These are phyloP conservation scores for Tetrapisispora arboricola DNA, from an alignment of 805 yeast species.

Conservation along the genomic window DNA sequence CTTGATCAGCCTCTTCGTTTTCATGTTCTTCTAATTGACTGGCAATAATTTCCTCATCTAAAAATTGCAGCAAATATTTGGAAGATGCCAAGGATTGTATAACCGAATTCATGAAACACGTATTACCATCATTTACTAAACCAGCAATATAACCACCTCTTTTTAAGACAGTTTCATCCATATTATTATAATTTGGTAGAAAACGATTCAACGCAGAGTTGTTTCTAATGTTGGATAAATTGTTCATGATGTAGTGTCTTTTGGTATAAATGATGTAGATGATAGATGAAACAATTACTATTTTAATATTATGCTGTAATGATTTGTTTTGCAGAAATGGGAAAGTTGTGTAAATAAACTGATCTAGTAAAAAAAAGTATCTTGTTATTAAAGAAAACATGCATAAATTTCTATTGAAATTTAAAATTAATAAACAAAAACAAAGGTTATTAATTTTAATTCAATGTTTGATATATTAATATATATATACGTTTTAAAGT, in stretches of 20 bases:
- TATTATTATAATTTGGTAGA: neutral
- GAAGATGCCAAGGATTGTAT: slow-evolving; percentile 76
- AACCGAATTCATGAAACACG: slow-evolving; percentile 91
- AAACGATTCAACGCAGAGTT: slow-evolving; percentile 3
- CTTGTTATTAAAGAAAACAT: neutral
- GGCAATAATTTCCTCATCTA: slow-evolving; percentile 34
- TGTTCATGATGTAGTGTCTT: slow-evolving; percentile 7
- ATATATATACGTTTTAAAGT: too few species aligned
- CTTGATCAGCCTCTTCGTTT: slow-evolving; percentile 12
- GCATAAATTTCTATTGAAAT: neutral
- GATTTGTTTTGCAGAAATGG: neutral
- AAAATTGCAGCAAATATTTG: slow-evolving; percentile 44
- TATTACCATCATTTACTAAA: slow-evolving; percentile 79
- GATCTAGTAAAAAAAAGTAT: neutral
- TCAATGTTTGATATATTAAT: too few species aligned
- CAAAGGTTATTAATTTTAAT: neutral
- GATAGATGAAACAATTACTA: slow-evolving; percentile 5
- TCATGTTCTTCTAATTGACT: slow-evolving; percentile 4
- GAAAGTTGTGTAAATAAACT: neutral
- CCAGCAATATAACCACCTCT: slow-evolving; percentile 79
- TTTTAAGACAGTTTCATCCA: slow-evolving; percentile 32
- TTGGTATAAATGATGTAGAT: slow-evolving; percentile 7
- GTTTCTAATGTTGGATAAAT: slow-evolving; percentile 8
- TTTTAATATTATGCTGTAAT: neutral
- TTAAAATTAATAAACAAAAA: neutral